Evolutionary conservation across 306 rosid genomes (phyloP), one percentile per base, ranked within the genome.

Genomic region (Glycyrrhiza uralensis): DNA sequence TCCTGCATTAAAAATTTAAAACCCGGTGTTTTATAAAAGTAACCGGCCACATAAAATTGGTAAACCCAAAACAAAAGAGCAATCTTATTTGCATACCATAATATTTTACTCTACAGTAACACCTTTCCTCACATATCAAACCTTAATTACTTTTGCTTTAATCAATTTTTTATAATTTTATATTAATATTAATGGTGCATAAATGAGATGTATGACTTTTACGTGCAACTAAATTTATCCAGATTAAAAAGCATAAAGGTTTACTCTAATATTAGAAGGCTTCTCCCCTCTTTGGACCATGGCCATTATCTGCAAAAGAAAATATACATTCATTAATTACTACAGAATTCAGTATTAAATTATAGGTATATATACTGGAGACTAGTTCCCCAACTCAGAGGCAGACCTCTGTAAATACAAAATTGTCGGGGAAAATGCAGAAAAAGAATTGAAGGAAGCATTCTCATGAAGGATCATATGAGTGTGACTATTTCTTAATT

Each of bases 281-380:
- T 81, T 88, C 79, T 94, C 97, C 83, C 96, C 97, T 84, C 96
- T 84, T 79, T 89, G 99, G 65, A 89, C 87, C 96, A 87, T 88
- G 71, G 90, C 85, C 97, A 88, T 91, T 77, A 91, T 85, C 99
- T 94, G 91, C 83, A 81, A 57, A 52, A 61, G 52, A 72, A 56
- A 69, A 30, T 12, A 57, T 26, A 66, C 17, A 26, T 26, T 51
- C 32, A 54, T 50, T 69, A 45, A 54, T 38, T 4, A 45, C 33
- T n/a, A 12, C 33, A 62, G 20, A 39, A 63, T 13, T 63, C 9
- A 45, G 6, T 6, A 45, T 9, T 35, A 35, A 42, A 26, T 14
- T 66, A 45, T 28, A 26, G 15, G 6, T 8, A 24, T 6, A 64
- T 42, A 26, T 66, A 28, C 24, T 26, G 41, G 11, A 0, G 24